These are phyloP conservation scores for Dalechampia spathulata DNA, from an alignment of 441 rosid species.

Conservation along the genomic window DNA sequence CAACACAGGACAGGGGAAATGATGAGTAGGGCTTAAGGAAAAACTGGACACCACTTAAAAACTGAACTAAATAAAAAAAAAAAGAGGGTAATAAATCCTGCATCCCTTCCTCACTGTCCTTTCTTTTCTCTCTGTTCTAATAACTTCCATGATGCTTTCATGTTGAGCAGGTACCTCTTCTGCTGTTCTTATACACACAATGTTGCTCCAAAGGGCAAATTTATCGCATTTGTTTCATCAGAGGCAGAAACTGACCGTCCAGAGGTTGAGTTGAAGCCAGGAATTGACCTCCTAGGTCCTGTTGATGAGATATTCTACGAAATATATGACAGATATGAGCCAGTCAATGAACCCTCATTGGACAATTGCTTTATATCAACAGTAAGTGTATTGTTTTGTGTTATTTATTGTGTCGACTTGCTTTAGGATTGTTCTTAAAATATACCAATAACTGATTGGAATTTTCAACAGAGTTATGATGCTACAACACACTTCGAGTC, in stretches of 20 bases:
- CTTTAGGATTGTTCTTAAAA: not conserved
- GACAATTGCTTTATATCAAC: constrained; percentile 86
- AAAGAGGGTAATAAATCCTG: no score
- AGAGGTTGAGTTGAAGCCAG: constrained; percentile 61
- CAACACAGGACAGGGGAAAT: no score
- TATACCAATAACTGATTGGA: not conserved
- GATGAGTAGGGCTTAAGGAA: no score
- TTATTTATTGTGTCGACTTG: not conserved
- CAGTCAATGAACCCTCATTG: constrained; percentile 65
- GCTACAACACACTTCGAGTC: constrained; percentile 79
- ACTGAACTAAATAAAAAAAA: not conserved
- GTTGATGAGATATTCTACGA: constrained; percentile 79
- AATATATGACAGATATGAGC: constrained; percentile 62
- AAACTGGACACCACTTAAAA: no score
- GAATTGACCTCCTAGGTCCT: constrained; percentile 69
- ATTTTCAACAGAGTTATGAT: constrained; percentile 67
- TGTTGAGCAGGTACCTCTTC: constrained; percentile 68
- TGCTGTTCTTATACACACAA: constrained; percentile 88
- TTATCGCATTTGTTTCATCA: constrained; percentile 79
- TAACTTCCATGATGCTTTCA: not conserved
- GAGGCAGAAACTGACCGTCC: constrained; percentile 87
- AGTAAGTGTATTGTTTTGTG: constrained; percentile 28
- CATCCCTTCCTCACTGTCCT: not conserved
- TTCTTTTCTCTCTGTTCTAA: not conserved
- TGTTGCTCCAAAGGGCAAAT: constrained; percentile 86